Percentiles rank a stretch among this genome's conserved stretches.
Conservation (phyloP, 352 stramenopile genomes). For the Labyrinthula sp. region DNA sequence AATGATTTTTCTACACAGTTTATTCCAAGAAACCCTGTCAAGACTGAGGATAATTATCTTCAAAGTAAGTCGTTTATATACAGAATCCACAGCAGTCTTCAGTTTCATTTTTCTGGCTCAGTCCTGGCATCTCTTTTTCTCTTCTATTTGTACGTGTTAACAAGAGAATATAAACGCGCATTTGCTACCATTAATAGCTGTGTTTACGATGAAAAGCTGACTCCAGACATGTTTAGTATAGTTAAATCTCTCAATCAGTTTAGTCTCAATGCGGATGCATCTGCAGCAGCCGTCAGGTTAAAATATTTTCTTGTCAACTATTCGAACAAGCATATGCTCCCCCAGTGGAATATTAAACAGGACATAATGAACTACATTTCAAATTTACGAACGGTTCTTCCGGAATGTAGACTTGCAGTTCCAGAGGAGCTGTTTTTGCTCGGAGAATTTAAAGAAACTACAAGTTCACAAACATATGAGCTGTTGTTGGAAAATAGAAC, state of each 20-base stretch:
- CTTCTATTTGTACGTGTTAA: constrained; percentile 47
- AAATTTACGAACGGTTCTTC: constrained; percentile 50
- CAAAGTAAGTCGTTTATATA: too few relatives aligned
- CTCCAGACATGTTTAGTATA: constrained; percentile 42
- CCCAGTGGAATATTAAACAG: too few relatives aligned
- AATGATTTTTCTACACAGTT: too few relatives aligned
- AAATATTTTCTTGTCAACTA: too few relatives aligned
- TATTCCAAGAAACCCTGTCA: too few relatives aligned
- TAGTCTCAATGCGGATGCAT: constrained; percentile 21
- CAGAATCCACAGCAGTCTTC: constrained; percentile 25
- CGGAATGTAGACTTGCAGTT: constrained; percentile 35
- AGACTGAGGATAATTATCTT: too few relatives aligned
- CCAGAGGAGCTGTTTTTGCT: constrained; percentile 19
- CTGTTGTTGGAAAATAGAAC: too few relatives aligned
- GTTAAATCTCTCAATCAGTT: constrained; percentile 31
- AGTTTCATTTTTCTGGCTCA: constrained; percentile 32
- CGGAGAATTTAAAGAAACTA: constrained; percentile 7
- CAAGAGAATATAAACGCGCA: constrained; percentile 47
- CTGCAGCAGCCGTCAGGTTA: constrained; percentile 13
- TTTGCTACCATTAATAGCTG: constrained; percentile 40
- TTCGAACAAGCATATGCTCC: too few relatives aligned
- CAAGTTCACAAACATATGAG: too few relatives aligned
- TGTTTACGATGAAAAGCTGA: constrained; percentile 41
- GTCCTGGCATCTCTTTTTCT: constrained; percentile 34
- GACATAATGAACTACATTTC: constrained; percentile 47